A percentile compares a stretch with the other conserved stretches of the same genome.
Conservation (phyloP, 768 basidiomycete species). For the Polyporus arcularius region DNA sequence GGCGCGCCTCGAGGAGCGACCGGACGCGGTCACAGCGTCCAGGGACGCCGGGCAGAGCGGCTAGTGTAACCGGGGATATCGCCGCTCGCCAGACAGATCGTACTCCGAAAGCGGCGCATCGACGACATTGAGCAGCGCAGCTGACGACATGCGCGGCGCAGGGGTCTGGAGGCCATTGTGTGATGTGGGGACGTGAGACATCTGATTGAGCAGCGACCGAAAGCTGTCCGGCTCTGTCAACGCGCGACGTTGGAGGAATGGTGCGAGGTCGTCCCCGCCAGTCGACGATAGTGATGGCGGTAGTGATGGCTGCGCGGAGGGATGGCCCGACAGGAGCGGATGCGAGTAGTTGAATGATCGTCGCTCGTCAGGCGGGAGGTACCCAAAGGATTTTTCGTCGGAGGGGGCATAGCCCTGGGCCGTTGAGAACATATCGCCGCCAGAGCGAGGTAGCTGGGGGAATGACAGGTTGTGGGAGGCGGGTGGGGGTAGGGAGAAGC, state of each 20-base stretch:
- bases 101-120: slow-evolving; percentile 13
- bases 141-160: slow-evolving; percentile 8
- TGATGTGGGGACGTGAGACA: slow-evolving; percentile 49
- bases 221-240: slow-evolving; percentile 58
- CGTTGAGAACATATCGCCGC: slow-evolving; percentile 11
- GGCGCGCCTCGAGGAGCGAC: not conserved
- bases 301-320: slow-evolving; percentile 9
- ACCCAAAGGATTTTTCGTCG: slow-evolving; percentile 18
- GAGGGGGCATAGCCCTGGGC: slow-evolving; percentile 11
- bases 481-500: slow-evolving; percentile 28
- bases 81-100: slow-evolving; percentile 18
- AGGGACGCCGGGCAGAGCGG: not conserved
- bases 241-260: slow-evolving; percentile 57
- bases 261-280: slow-evolving; percentile 30
- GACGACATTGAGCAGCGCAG: slow-evolving; percentile 10
- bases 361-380: slow-evolving; percentile 14
- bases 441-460: slow-evolving; percentile 9
- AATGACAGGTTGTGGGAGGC: slow-evolving; percentile 32
- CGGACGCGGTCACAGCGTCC: not conserved
- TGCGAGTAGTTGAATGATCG: slow-evolving; percentile 36
- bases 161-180: slow-evolving; percentile 28
- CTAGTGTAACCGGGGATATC: slow-evolving; percentile 23
- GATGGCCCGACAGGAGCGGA: slow-evolving; percentile 32
- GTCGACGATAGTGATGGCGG: slow-evolving; percentile 9
- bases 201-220: slow-evolving; percentile 47